These are phyloP conservation scores for Colletotrichum godetiae DNA, from an alignment of 2,329 filamentous ascomycete genomes.

Conservation along the genomic window DNA sequence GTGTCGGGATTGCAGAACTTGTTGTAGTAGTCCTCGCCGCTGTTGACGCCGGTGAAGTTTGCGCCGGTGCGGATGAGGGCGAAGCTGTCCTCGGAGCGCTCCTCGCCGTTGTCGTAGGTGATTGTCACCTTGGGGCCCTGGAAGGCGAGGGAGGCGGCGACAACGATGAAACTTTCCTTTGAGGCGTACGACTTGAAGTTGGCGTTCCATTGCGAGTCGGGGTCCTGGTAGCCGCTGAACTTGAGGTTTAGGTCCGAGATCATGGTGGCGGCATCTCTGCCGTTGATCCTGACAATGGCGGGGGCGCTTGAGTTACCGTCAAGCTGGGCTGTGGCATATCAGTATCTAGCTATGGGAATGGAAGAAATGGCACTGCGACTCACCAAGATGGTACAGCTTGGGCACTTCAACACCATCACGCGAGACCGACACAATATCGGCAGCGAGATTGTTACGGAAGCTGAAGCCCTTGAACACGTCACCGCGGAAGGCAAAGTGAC, in stretches of 20 bases:
- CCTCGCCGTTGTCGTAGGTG: slow-evolving; percentile 46
- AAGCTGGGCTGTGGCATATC: slow-evolving; percentile 20
- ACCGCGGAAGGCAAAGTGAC: slow-evolving; percentile 69
- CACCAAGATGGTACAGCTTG: slow-evolving; percentile 64
- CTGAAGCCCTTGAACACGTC: slow-evolving; percentile 64
- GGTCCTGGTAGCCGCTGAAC: slow-evolving; percentile 62
- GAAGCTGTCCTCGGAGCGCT: slow-evolving; percentile 42
- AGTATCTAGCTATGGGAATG: slow-evolving; percentile 31
- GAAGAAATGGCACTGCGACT: slow-evolving; percentile 33
- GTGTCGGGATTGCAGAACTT: slow-evolving; percentile 45
- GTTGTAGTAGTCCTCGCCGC: slow-evolving; percentile 50
- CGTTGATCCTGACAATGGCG: slow-evolving; percentile 66
- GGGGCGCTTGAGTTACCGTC: slow-evolving; percentile 42
- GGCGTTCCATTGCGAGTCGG: slow-evolving; percentile 63
- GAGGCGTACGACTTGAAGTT: slow-evolving; percentile 44
- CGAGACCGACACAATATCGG: slow-evolving; percentile 68
- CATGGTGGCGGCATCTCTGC: slow-evolving; percentile 60
- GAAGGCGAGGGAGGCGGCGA: slow-evolving; percentile 42
- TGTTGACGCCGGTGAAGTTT: slow-evolving; percentile 45
- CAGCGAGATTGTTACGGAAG: slow-evolving; percentile 48
- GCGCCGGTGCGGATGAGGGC: slow-evolving; percentile 39
- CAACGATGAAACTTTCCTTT: slow-evolving; percentile 34
- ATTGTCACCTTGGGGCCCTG: slow-evolving; percentile 44
- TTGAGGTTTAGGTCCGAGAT: slow-evolving; percentile 59
- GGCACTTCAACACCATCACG: slow-evolving; percentile 68